Evolutionary conservation across 371 early-diverging fungal species (phyloP).

Genomic region (Zychaea mexicana): DNA sequence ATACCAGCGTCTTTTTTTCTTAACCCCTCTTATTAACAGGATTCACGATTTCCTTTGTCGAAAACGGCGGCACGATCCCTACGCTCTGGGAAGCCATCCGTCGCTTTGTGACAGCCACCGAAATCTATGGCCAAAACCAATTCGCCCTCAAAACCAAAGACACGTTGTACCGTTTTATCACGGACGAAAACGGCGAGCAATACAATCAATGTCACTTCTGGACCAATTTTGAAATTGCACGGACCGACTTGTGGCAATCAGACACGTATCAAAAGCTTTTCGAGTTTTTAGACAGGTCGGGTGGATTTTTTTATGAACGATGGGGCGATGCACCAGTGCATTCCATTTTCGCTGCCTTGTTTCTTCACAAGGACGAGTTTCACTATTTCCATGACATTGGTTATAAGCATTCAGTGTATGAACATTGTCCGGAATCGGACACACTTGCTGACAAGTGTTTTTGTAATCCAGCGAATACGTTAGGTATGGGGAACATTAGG

Average conservation of each 20-base stretch:
- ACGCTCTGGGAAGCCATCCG: slow-evolving; percentile 69
- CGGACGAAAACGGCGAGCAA: slow-evolving; percentile 31
- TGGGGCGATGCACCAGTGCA: slow-evolving; percentile 99
- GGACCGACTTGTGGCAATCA: slow-evolving; percentile 76
- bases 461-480: slow-evolving; percentile 32
- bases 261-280: slow-evolving; percentile 56
- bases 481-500: too few species aligned
- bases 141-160: slow-evolving; percentile 43
- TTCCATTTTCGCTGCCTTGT: slow-evolving; percentile 76
- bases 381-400: slow-evolving; percentile 93
- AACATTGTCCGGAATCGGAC: slow-evolving; percentile 68
- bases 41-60: slow-evolving; percentile 74
- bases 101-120: slow-evolving; percentile 51
- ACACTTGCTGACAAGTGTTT: slow-evolving; percentile 24
- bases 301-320: slow-evolving; percentile 71
- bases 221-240: slow-evolving; percentile 93
- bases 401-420: slow-evolving; percentile 69
- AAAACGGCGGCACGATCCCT: slow-evolving; percentile 74
- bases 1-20: too few species aligned
- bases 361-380: slow-evolving; percentile 67
- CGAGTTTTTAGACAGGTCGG: slow-evolving; percentile 50
- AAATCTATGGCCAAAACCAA: slow-evolving; percentile 29
- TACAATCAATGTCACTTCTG: slow-evolving; percentile 86
- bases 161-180: slow-evolving; percentile 36
- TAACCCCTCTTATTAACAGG: too few species aligned